Evolutionary conservation across 768 basidiomycete genomes (phyloP).

Genomic region (Leccinum longicurvipes): DNA sequence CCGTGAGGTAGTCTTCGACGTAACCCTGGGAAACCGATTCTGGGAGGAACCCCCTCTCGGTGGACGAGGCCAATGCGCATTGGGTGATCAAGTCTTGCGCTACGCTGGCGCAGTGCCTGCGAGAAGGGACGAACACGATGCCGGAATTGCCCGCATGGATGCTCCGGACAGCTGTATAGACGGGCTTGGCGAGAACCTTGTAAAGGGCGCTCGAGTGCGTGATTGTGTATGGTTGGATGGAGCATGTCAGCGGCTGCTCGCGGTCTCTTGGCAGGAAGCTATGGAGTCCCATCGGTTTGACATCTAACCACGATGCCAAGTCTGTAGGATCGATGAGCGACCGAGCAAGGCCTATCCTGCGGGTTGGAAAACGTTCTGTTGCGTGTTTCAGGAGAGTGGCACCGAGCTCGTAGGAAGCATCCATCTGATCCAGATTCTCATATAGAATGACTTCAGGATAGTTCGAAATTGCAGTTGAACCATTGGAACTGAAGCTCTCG

Average conservation of each 20-base stretch:
- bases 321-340: conserved; percentile 81
- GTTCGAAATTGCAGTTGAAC: conserved; percentile 21
- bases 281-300: conserved; percentile 59
- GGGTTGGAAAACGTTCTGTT: conserved; percentile 57
- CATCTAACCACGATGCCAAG: conserved; percentile 80
- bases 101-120: conserved; percentile 65
- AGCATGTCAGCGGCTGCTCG: conserved; percentile 69
- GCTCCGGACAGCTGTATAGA: conserved; percentile 67
- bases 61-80: conserved; percentile 72
- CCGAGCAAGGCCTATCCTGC: conserved; percentile 73
- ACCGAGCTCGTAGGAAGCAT: conserved; percentile 76
- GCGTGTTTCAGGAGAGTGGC: conserved; percentile 69
- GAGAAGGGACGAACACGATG: conserved; percentile 88
- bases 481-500: conserved; percentile 35
- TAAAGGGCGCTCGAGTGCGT: conserved; percentile 83
- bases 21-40: conserved; percentile 44
- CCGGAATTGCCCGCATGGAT: conserved; percentile 46
- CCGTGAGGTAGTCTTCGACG: conserved; percentile 55
- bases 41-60: conserved; percentile 65
- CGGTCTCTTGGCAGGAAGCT: conserved; percentile 82
- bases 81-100: conserved; percentile 87
- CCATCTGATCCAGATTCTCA: conserved; percentile 83
- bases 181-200: conserved; percentile 90
- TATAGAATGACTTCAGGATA: conserved; percentile 69
- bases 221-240: conserved; percentile 77